Evolutionary conservation across 2,329 filamentous ascomycete genomes (phyloP).

Genomic region (Botrytis galanthina): DNA sequence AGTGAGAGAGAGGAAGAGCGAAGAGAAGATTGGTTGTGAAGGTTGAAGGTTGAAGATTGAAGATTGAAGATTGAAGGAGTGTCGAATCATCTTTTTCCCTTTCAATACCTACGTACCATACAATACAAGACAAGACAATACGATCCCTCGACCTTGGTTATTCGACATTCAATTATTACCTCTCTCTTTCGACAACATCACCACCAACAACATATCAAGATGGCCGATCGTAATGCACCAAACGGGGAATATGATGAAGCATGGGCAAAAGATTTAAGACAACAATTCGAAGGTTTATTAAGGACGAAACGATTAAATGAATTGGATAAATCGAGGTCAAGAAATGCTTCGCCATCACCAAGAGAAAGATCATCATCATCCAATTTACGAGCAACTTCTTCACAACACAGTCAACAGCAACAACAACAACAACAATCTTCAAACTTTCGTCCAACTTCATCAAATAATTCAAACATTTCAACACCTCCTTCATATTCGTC

Average conservation of each 20-base stretch:
- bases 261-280: constrained; percentile 75
- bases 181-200: background rate
- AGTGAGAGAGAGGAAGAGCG: background rate
- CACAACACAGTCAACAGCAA: constrained; percentile 13
- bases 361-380: constrained; percentile 51
- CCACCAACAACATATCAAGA: constrained; percentile 17
- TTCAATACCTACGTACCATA: background rate
- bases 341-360: constrained; percentile 56
- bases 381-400: constrained; percentile 43
- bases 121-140: background rate
- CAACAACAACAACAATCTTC: constrained; percentile 29
- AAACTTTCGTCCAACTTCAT: constrained; percentile 48
- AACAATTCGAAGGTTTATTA: constrained; percentile 83
- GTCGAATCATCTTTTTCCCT: background rate
- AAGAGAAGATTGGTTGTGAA: constrained; percentile 4
- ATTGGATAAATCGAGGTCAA: constrained; percentile 62
- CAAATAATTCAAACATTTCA: constrained; percentile 37
- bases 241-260: constrained; percentile 56
- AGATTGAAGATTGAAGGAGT: background rate
- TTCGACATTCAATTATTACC: background rate
- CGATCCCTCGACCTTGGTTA: background rate
- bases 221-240: constrained; percentile 34
- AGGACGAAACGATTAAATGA: constrained; percentile 85
- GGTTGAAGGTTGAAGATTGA: background rate
- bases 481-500: constrained; percentile 60